These are phyloP conservation scores for Saccharum spontaneum DNA, from an alignment of 176 grass and related monocot species.

Conservation along the genomic window DNA sequence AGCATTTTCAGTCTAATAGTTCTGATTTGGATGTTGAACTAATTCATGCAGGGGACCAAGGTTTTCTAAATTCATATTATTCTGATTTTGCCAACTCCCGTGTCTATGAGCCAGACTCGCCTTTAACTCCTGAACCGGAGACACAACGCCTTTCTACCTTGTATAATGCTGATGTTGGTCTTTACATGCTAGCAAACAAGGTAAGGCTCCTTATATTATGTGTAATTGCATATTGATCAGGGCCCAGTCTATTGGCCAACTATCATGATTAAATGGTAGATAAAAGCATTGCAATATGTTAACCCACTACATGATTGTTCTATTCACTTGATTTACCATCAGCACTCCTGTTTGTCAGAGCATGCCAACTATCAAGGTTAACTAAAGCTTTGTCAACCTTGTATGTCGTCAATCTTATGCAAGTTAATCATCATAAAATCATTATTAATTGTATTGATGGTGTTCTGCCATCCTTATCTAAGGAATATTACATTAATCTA, in stretches of 20 bases:
- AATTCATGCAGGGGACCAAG: slow-evolving; percentile 49
- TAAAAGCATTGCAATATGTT: not conserved
- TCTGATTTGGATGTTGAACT: slow-evolving; percentile 24
- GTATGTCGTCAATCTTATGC: not conserved
- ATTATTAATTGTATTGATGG: not conserved
- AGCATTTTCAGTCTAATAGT: slow-evolving; percentile 1
- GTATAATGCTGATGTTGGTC: slow-evolving; percentile 98
- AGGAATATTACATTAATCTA: not conserved
- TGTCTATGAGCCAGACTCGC: slow-evolving; percentile 73
- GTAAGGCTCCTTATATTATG: slow-evolving; percentile 43
- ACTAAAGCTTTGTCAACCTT: not conserved
- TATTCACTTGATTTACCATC: not conserved
- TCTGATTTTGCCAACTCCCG: slow-evolving; percentile 87
- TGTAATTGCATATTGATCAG: not conserved
- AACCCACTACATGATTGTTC: not conserved
- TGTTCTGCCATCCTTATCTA: not conserved
- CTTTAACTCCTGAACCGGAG: slow-evolving; percentile 72
- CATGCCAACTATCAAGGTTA: not conserved
- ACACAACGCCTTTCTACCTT: slow-evolving; percentile 86
- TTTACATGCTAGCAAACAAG: slow-evolving; percentile 99
- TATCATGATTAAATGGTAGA: not conserved
- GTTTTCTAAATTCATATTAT: slow-evolving; percentile 92
- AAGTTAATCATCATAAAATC: not conserved
- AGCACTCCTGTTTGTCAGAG: not conserved
- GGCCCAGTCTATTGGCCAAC: not conserved